Conservation (phyloP, 305 asterid genomes). For the Fraxinus ornus region DNA sequence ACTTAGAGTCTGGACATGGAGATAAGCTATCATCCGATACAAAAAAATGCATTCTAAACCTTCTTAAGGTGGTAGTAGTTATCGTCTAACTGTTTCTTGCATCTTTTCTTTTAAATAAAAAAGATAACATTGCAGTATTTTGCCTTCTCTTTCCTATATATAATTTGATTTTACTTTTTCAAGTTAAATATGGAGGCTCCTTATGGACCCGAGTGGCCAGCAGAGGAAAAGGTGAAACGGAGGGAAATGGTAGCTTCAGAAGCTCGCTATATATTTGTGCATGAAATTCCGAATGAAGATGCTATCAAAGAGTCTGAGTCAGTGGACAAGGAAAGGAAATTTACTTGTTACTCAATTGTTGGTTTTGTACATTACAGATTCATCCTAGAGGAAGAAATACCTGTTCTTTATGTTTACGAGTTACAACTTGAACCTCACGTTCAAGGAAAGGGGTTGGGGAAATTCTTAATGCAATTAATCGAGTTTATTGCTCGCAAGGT, state of each 20-base stretch:
- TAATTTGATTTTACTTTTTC: conserved; percentile 12
- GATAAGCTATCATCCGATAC: conserved; percentile 50
- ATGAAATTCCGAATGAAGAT: conserved; percentile 47
- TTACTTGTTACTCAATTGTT: conserved; percentile 40
- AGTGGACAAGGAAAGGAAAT: conserved; percentile 22
- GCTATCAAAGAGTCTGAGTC: conserved; percentile 24
- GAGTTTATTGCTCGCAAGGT: conserved; percentile 86
- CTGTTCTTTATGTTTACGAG: conserved; percentile 88
- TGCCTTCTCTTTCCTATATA: conserved; percentile 8
- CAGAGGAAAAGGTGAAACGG: conserved; percentile 79
- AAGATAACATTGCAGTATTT: background rate
- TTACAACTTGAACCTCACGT: conserved; percentile 70
- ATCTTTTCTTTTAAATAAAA: background rate
- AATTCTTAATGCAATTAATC: conserved; percentile 68
- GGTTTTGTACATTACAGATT: conserved; percentile 89
- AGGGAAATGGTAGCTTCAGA: conserved; percentile 77
- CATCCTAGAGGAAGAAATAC: conserved; percentile 76
- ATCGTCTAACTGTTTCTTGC: background rate
- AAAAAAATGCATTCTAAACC: conserved; percentile 60
- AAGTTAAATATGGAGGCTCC: conserved; percentile 75
- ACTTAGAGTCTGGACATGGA: conserved; percentile 69
- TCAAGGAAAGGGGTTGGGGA: conserved; percentile 94
- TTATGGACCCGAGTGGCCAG: conserved; percentile 78
- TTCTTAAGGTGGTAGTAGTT: conserved; percentile 61
- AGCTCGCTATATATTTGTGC: conserved; percentile 74